Percentiles rank a stretch among this genome's conserved stretches.
phyloP scores from a whole-genome alignment of 2,329 filamentous ascomycete genomes.

The Neopestalotiopsis rosae region DNA sequence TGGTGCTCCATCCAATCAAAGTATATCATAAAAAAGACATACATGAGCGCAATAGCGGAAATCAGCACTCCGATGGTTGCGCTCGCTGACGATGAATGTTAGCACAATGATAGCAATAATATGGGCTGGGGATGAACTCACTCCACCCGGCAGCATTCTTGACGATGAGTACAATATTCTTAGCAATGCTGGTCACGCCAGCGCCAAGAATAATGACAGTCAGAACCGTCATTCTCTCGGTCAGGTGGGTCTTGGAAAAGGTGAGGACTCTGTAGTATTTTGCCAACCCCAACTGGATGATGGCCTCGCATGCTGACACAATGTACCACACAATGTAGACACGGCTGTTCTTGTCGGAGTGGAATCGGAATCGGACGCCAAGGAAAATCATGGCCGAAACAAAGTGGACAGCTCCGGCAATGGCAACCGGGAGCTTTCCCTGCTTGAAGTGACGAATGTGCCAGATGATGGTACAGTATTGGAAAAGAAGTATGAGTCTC shows the following conservation, averaged over 20 bases:
- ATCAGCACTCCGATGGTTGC: conserved; percentile 45
- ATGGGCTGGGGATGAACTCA: conserved; percentile 27
- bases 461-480: conserved; percentile 55
- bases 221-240: conserved; percentile 66
- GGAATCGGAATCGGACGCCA: conserved; percentile 45
- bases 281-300: conserved; percentile 56
- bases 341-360: conserved; percentile 33
- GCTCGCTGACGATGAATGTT: conserved; percentile 29
- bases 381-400: conserved; percentile 43
- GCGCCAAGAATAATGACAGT: conserved; percentile 72
- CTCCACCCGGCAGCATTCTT: conserved; percentile 44
- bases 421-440: conserved; percentile 37
- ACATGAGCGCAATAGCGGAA: conserved; percentile 42
- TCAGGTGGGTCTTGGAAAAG: conserved; percentile 66
- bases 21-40: conserved; percentile 49
- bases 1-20: conserved; percentile 69
- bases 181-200: conserved; percentile 60
- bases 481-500: conserved; percentile 53
- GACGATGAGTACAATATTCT: conserved; percentile 54
- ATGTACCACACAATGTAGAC: conserved; percentile 54
- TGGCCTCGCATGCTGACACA: conserved; percentile 57
- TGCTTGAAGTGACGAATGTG: conserved; percentile 44
- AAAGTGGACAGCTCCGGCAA: conserved; percentile 41
- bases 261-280: conserved; percentile 59
- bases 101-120: background rate